A percentile compares a stretch with the other conserved stretches of the same genome.
Evolutionary conservation across 306 rosid genomes (phyloP).

Genomic region (Citrullus colocynthis): DNA sequence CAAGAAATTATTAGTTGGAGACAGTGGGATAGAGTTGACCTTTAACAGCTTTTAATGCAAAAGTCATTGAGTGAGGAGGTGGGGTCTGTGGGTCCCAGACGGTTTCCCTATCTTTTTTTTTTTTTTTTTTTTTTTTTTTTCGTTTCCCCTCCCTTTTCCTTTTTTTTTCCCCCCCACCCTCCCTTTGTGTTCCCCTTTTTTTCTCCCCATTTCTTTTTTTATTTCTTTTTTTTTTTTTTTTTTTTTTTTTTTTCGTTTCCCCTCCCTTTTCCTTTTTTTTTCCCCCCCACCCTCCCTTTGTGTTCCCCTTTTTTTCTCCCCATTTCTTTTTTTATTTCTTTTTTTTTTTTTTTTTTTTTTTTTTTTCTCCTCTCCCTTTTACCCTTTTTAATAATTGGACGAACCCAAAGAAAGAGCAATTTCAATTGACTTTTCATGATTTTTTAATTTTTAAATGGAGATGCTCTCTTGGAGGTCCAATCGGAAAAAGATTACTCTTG

Average conservation of each 20-base stretch:
- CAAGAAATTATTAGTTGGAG: slow-evolving; percentile 27
- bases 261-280: too few relatives aligned
- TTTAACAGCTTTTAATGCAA: slow-evolving; percentile 50
- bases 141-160: background rate
- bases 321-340: background rate
- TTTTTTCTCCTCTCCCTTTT: background rate
- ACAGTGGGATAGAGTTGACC: slow-evolving; percentile 71
- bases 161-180: too few relatives aligned
- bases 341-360: background rate
- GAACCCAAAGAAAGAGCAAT: background rate
- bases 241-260: too few relatives aligned
- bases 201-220: too few relatives aligned
- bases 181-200: too few relatives aligned
- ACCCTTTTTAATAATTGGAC: background rate
- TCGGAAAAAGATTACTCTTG: background rate
- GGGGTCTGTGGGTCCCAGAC: slow-evolving; percentile 11
- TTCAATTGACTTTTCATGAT: background rate
- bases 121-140: background rate
- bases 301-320: too few relatives aligned
- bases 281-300: too few relatives aligned
- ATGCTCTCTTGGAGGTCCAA: background rate
- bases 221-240: too few relatives aligned
- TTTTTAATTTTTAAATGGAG: background rate
- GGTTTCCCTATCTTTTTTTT: background rate
- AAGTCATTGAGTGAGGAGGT: slow-evolving; percentile 22